Conservation (phyloP, 768 basidiomycete species). For the Hebeloma cylindrosporum region DNA sequence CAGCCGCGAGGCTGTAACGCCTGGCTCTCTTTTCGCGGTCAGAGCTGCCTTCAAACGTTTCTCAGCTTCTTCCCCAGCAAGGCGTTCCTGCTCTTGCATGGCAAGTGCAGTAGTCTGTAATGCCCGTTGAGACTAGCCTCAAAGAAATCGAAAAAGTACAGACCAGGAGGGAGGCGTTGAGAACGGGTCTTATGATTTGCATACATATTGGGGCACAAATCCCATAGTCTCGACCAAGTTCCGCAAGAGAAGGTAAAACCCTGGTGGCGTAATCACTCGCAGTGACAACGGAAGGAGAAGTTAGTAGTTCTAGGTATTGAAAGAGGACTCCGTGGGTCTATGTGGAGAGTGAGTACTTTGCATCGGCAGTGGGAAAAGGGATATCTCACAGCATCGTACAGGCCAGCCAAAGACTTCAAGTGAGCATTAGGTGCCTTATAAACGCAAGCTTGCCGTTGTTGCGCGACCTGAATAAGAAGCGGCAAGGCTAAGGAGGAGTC, state of each 20-base stretch:
- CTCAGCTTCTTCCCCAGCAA: constrained; percentile 74
- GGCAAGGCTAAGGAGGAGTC: constrained; percentile 81
- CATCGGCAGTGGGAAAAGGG: constrained; percentile 19
- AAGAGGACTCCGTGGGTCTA: constrained; percentile 90
- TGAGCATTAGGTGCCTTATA: constrained; percentile 72
- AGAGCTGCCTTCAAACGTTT: constrained; percentile 79
- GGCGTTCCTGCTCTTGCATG: constrained; percentile 66
- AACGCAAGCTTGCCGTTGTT: constrained; percentile 85
- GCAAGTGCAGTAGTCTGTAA: constrained; percentile 58
- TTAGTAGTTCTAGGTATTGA: constrained; percentile 89
- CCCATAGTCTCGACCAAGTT: constrained; percentile 74
- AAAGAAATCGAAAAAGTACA: constrained; percentile 22
- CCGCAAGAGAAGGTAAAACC: constrained; percentile 71
- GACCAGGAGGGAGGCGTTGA: constrained; percentile 64
- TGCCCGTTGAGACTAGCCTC: constrained; percentile 6
- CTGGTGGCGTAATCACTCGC: constrained; percentile 72
- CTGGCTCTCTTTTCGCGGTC: constrained; percentile 75
- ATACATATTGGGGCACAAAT: constrained; percentile 87
- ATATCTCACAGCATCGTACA: constrained; percentile 82
- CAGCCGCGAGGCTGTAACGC: constrained; percentile 51
- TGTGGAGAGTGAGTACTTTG: constrained; percentile 14
- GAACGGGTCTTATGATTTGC: constrained; percentile 87
- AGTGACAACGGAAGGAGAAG: constrained; percentile 64
- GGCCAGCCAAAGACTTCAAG: constrained; percentile 80
- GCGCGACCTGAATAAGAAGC: constrained; percentile 87